Conservation (phyloP, 495 filamentous ascomycete species). For the Xylaria bambusicola region DNA sequence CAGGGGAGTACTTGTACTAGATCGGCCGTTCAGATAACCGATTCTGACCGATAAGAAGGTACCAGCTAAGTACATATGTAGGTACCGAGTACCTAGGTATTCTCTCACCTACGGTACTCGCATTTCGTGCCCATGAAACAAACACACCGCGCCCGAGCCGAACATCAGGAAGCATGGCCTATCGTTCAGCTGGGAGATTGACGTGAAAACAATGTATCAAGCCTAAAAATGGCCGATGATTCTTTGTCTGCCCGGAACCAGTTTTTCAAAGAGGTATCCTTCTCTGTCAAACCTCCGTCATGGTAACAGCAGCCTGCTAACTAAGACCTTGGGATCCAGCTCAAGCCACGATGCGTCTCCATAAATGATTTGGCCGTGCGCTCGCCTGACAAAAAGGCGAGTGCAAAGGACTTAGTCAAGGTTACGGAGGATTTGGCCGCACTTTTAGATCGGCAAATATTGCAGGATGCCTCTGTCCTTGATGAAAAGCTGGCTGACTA, state of each 20-base stretch:
- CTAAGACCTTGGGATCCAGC: conserved; percentile 43
- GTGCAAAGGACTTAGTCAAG: conserved; percentile 54
- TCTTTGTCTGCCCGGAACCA: conserved; percentile 36
- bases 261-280: conserved; percentile 44
- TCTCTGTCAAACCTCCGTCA: neutral
- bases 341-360: conserved; percentile 76
- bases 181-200: too few species aligned
- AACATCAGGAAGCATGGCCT: neutral
- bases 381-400: conserved; percentile 56
- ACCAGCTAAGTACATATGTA: neutral
- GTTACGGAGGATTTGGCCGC: conserved; percentile 57
- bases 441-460: conserved; percentile 54
- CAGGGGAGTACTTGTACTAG: too few species aligned
- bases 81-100: neutral
- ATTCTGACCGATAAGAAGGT: too few species aligned
- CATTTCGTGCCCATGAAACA: too few species aligned
- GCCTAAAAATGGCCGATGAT: conserved; percentile 26
- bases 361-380: conserved; percentile 70
- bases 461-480: conserved; percentile 54
- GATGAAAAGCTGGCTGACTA: conserved; percentile 90
- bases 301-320: conserved; percentile 12
- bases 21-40: too few species aligned
- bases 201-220: conserved; percentile 19
- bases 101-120: conserved; percentile 1
- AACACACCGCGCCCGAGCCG: too few species aligned